These are phyloP conservation scores for Calonectria leucothoes DNA, from an alignment of 2,329 filamentous ascomycete genomes.

Conservation along the genomic window DNA sequence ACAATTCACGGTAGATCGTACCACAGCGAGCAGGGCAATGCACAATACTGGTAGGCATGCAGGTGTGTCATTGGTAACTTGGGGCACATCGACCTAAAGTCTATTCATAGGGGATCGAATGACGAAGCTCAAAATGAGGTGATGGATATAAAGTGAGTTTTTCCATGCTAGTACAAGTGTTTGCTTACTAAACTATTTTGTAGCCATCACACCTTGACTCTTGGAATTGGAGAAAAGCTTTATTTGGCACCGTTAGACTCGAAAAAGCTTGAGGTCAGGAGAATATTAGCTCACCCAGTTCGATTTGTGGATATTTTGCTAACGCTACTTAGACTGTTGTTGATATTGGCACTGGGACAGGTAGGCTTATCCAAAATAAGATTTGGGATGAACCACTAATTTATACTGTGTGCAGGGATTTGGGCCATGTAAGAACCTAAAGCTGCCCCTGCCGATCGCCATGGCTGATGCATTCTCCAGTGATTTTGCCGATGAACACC, in stretches of 20 bases:
- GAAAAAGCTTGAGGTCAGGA: background rate
- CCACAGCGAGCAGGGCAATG: background rate
- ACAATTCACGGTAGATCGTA: background rate
- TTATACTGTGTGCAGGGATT: background rate
- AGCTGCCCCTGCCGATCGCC: background rate
- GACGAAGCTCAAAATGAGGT: background rate
- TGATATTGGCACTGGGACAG: conserved; percentile 10
- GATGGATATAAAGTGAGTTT: background rate
- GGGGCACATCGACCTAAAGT: background rate
- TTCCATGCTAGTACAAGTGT: background rate
- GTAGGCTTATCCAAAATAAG: background rate
- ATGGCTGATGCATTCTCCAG: background rate
- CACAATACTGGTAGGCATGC: background rate
- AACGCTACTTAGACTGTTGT: background rate
- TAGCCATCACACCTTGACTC: conserved; percentile 5
- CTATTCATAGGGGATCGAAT: background rate
- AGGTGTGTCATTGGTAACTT: background rate
- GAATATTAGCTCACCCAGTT: no score
- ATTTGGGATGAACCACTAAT: background rate
- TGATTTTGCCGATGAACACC: conserved; percentile 23
- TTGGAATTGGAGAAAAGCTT: background rate
- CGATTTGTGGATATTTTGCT: background rate
- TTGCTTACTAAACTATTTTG: background rate
- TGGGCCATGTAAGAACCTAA: background rate
- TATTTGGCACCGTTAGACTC: background rate